Base-by-base conservation (phyloP, 202 grass and related monocot genomes). In the Carex sylvatica region DNA sequence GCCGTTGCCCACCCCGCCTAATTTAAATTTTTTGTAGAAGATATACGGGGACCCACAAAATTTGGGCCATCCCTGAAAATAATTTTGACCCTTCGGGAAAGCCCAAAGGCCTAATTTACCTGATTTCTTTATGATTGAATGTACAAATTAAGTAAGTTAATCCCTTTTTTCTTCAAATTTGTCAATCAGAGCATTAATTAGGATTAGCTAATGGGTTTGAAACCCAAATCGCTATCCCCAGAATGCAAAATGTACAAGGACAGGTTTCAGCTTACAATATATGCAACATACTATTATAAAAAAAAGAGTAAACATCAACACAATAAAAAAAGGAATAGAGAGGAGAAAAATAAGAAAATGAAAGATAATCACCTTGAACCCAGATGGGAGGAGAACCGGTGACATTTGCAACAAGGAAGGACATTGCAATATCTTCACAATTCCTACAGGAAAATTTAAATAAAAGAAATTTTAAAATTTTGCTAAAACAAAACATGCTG, bases 351-450 rank as follows among this genome's bases (percentile, higher is more conserved):
- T 58, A 86, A 13, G 6, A 83, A 5, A 31, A 3, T 89, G 61
- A 74, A 60, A 40, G 38, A 40, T 40, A 70, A 86, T 86, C 58
- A 99, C 96, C 96, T 96, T 96, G 75, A 55, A 99, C 96, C 96
- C 96, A 99, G 26, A 99, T 71, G 19, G 96, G 96, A 84, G 96
- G 96, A 90, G 88, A 87, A 76, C 88, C 85, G 0, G 96, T 91
- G 65, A 83, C 85, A 86, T 99, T 99, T 82, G 93, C 96, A 71
- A 93, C 85, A 51, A 99, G 96, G 66, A 99, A 99, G 80, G 96
- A 89, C 91, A 99, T 96, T 2, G 96, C 96, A 84, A 99, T 96
- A 60, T 99, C 96, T 85, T 99, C 96, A 65, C 93, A 99, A 54
- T 99, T 99, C 88, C 93, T 99, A 81, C 51, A n/a, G 72, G 9